A percentile compares a stretch with the other conserved stretches of the same genome.
These are phyloP conservation scores for Thelonectria rubi DNA, from an alignment of 2,329 filamentous ascomycete genomes.

Conservation along the genomic window DNA sequence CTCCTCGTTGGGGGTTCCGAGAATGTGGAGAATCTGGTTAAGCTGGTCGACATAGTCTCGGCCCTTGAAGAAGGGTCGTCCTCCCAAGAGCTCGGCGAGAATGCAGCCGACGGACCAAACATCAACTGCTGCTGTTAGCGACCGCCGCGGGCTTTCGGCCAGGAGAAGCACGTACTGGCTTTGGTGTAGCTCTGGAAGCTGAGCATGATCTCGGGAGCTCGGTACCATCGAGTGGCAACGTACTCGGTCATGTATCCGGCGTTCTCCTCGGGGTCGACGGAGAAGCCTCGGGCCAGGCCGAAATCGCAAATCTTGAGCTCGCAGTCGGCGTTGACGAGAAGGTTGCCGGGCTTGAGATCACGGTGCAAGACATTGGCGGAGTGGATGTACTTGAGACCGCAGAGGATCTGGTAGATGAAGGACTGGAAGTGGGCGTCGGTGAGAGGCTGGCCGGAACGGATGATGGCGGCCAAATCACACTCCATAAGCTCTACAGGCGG, in stretches of 20 bases:
- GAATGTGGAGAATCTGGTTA: constrained; percentile 98
- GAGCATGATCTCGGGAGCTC: constrained; percentile 97
- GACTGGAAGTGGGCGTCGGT: constrained; percentile 99
- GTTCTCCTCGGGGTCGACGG: constrained; percentile 96
- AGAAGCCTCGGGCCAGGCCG: constrained; percentile 94
- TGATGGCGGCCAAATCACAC: constrained; percentile 97
- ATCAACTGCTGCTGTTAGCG: constrained; percentile 73
- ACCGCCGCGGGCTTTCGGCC: not conserved
- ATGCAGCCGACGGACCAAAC: constrained; percentile 99
- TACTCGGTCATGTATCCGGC: constrained; percentile 99
- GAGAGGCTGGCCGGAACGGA: constrained; percentile 93
- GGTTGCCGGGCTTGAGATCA: constrained; percentile 95
- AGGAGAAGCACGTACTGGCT: constrained; percentile 79
- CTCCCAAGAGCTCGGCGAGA: constrained; percentile 92
- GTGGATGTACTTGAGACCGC: constrained; percentile 98
- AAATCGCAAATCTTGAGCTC: constrained; percentile 99
- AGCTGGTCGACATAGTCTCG: constrained; percentile 99
- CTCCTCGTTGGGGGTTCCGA: constrained; percentile 95
- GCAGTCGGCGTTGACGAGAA: constrained; percentile 98
- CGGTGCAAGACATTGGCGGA: constrained; percentile 97
- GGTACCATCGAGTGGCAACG: constrained; percentile 95
- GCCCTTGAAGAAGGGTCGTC: constrained; percentile 98
- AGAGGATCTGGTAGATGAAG: constrained; percentile 99
- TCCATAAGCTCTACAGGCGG: constrained; percentile 87
- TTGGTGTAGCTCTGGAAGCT: constrained; percentile 99